A percentile compares a stretch with the other conserved stretches of the same genome.
Evolutionary conservation across 148 eudicot species (phyloP).

Genomic region (Cornus kousa): DNA sequence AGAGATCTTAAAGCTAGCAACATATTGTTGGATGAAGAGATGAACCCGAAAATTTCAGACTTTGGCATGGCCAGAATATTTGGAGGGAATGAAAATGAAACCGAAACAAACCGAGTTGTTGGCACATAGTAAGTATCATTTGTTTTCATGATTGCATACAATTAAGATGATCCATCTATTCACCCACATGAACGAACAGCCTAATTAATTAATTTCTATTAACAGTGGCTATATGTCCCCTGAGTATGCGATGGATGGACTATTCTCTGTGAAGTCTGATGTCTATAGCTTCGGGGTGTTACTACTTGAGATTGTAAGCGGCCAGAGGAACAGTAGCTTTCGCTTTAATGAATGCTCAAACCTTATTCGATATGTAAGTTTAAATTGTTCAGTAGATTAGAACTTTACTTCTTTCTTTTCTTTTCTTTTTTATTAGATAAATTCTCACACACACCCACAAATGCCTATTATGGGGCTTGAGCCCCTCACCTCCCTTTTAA

Average conservation of each 20-base stretch:
- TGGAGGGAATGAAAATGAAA: not conserved
- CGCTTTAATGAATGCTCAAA: not conserved
- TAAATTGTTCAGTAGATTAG: too few species aligned
- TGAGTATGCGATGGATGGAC: slow-evolving; percentile 18
- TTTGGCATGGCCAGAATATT: not conserved
- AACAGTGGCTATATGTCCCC: slow-evolving; percentile 9
- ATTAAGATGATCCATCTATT: not conserved
- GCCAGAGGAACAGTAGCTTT: not conserved
- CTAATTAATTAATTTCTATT: too few species aligned
- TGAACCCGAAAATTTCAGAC: not conserved
- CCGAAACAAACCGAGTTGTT: not conserved
- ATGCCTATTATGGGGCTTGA: too few species aligned
- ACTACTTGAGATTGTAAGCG: slow-evolving; percentile 4
- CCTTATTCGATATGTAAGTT: slow-evolving; percentile 17
- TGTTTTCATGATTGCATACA: too few species aligned
- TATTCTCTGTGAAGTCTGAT: slow-evolving; percentile 13
- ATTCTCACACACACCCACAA: too few species aligned
- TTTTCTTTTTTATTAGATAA: too few species aligned
- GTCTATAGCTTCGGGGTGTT: slow-evolving; percentile 16
- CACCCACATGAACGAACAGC: not conserved
- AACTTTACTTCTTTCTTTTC: too few species aligned
- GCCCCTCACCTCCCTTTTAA: too few species aligned
- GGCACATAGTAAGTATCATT: not conserved
- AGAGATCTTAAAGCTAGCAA: not conserved
- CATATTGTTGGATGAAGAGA: not conserved